phyloP scores from a whole-genome alignment of 2,329 filamentous ascomycete genomes.

The Colletotrichum liriopes region DNA sequence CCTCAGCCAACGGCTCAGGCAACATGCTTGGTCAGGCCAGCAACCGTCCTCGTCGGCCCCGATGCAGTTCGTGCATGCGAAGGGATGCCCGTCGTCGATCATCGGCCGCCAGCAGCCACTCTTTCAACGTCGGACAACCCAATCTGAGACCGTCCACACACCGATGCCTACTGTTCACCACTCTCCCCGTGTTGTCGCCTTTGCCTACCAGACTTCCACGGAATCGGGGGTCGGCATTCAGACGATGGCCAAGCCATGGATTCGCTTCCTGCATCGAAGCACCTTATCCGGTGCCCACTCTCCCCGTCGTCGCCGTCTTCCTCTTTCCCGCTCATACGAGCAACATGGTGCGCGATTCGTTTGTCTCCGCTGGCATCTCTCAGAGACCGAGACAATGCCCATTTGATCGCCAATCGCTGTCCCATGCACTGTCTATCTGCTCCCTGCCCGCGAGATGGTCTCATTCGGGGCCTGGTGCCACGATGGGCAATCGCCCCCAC shows the following conservation, averaged over 20 bases:
- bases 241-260: conserved; percentile 21
- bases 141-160: conserved; percentile 30
- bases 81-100: conserved; percentile 42
- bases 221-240: conserved; percentile 23
- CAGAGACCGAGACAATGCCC: conserved; percentile 20
- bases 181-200: neutral
- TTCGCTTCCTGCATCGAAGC: conserved; percentile 32
- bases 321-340: neutral
- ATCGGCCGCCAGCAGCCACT: conserved; percentile 29
- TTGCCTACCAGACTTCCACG: neutral
- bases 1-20: conserved; percentile 6
- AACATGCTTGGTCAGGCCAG: conserved; percentile 33
- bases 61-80: conserved; percentile 39
- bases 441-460: conserved; percentile 8
- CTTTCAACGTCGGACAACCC: conserved; percentile 34
- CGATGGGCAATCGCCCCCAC: conserved; percentile 21
- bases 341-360: neutral
- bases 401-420: conserved; percentile 3
- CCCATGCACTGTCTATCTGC: neutral
- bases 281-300: conserved; percentile 11
- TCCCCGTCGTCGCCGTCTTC: neutral
- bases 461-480: conserved; percentile 19
- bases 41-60: conserved; percentile 18
- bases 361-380: neutral
- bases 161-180: neutral